These are phyloP conservation scores for Forsythia viridissima DNA, from an alignment of 257 asterid species.

Conservation along the genomic window DNA sequence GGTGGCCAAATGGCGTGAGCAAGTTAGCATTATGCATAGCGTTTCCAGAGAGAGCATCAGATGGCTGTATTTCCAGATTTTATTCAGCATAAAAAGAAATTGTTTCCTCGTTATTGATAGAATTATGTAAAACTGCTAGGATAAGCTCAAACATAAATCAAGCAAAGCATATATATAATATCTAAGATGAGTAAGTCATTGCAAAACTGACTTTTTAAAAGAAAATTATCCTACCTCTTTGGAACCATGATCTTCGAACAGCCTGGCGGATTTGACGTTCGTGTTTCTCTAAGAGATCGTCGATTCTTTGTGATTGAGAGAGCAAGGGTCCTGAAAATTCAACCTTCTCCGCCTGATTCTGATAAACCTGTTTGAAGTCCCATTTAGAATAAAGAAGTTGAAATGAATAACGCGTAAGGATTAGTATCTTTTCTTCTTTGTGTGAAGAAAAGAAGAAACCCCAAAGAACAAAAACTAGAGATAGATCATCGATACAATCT, in stretches of 20 bases:
- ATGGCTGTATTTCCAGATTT: too few relatives aligned
- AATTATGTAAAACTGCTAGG: not conserved
- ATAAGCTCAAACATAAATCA: not conserved
- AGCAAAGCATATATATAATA: not conserved
- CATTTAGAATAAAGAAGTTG: slow-evolving; percentile 20
- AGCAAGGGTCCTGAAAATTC: slow-evolving; percentile 95
- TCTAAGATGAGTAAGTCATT: not conserved
- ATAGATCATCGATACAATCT: too few relatives aligned
- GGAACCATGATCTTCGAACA: slow-evolving; percentile 91
- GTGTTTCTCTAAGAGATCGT: slow-evolving; percentile 78
- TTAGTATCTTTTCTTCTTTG: not conserved
- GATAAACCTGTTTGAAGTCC: slow-evolving; percentile 56
- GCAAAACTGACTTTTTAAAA: not conserved
- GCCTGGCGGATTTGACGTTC: slow-evolving; percentile 95
- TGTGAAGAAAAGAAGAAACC: not conserved
- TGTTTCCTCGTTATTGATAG: not conserved
- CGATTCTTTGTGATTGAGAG: slow-evolving; percentile 73
- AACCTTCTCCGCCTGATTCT: slow-evolving; percentile 84
- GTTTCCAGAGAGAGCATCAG: too few relatives aligned
- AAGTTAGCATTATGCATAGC: too few relatives aligned
- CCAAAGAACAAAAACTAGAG: not conserved
- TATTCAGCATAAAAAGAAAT: not conserved
- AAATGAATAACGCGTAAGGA: slow-evolving; percentile 1
- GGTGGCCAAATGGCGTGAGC: too few relatives aligned
- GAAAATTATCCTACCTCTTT: slow-evolving; percentile 55